Evolutionary conservation across 768 basidiomycete species (phyloP).

Genomic region (Suillus variegatus): DNA sequence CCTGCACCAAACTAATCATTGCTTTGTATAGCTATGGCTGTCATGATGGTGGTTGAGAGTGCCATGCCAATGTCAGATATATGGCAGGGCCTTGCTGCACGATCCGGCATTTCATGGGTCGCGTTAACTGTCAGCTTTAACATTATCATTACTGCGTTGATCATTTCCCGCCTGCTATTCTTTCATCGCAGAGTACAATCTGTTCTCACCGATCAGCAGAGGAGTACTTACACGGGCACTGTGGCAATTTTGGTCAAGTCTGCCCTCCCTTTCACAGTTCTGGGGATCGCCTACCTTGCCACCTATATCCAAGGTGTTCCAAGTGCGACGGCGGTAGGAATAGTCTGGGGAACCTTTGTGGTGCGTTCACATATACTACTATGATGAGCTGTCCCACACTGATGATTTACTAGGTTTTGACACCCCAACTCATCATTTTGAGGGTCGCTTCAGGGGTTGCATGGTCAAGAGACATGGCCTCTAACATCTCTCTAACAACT

Average conservation of each 20-base stretch:
- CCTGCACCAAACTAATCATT: background rate
- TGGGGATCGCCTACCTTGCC: conserved; percentile 3
- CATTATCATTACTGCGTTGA: conserved; percentile 2
- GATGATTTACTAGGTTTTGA: background rate
- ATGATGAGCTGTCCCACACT: background rate
- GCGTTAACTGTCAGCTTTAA: conserved; percentile 6
- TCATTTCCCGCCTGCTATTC: background rate
- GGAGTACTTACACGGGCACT: background rate
- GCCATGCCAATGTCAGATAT: conserved; percentile 1
- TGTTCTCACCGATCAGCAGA: background rate
- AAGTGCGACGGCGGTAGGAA: background rate
- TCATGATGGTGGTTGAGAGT: background rate
- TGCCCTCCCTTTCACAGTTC: conserved; percentile 5
- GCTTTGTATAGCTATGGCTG: background rate
- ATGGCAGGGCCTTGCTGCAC: conserved; percentile 1
- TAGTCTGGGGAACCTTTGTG: conserved; percentile 3
- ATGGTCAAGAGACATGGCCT: conserved; percentile 4
- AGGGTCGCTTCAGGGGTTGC: conserved; percentile 2
- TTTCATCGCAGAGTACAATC: background rate
- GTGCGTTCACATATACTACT: background rate
- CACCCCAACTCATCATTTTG: conserved; percentile 9
- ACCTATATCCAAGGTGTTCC: background rate
- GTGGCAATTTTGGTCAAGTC: conserved; percentile 7
- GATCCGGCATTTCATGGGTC: conserved; percentile 5
- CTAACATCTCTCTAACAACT: background rate